Base-by-base conservation (phyloP, 139 green algal genomes). In the Nannochloris sp. region DNA sequence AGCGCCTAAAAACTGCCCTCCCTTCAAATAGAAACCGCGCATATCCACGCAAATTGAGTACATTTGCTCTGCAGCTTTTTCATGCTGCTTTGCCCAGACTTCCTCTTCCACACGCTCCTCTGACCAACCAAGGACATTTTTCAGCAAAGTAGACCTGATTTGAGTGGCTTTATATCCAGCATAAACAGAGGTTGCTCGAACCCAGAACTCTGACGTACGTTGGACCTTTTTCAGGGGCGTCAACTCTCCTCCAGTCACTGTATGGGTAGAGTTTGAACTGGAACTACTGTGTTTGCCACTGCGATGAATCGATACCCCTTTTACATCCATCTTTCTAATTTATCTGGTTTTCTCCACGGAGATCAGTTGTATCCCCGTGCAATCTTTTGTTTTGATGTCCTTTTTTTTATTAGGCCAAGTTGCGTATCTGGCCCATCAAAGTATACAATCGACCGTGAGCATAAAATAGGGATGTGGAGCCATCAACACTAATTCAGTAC, bases 11-110 rank as follows among this genome's bases (percentile, higher is more conserved):
- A 96, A 96, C 60, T 96, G 90, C 1, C 89, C 89, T 5, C 79
- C 74, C 84, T 95, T 96, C 9, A 95, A 66, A 45, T 95, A 95
- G 66, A 96, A 96, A 12, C 89, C 89, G 2, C 89, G 65, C 49
- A 95, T 67, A 25, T 79, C 73, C 8, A 96, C 71, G 44, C 77
- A 87, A n/a, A 96, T 74, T 5, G 79, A 36, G 58, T 95, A 87
- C 82, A 96, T 92, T 31, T 87, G 57, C 49, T 77, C 29, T 0
- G 83, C 90, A 20, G 90, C 83, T 72, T 67, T 76, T 6, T 66
- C 61, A 58, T 96, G 81, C 48, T 94, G 87, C 2, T 68, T 59
- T 8, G 72, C 68, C 89, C 89, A 96, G 23, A 88, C 56, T 56
- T 77, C 57, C 8, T 79, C 50, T n/a, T 82, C 49, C 2, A 88